Conservation (phyloP, 441 rosid species). For the Gossypium gossypioides region DNA sequence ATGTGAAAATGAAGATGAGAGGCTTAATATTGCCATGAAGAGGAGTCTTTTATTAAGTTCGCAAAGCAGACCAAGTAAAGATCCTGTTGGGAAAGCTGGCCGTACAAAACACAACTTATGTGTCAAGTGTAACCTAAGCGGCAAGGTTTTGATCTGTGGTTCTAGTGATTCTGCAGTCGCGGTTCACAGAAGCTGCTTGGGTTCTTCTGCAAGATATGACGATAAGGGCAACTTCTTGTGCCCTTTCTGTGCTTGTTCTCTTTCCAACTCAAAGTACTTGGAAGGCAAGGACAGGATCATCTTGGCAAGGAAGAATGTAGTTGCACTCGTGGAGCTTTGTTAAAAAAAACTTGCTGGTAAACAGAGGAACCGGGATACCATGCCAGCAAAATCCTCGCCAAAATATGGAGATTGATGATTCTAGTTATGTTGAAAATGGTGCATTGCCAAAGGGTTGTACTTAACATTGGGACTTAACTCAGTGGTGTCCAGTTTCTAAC, state of each 20-base stretch:
- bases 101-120: slow-evolving; percentile 37
- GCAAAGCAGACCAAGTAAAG: slow-evolving; percentile 16
- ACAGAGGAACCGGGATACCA: background rate
- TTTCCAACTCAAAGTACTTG: slow-evolving; percentile 32
- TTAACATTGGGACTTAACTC: no score
- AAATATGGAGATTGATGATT: slow-evolving; percentile 11
- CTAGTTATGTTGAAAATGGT: slow-evolving; percentile 2
- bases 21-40: background rate
- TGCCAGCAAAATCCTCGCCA: background rate
- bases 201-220: slow-evolving; percentile 28
- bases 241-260: slow-evolving; percentile 49
- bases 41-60: slow-evolving; percentile 29
- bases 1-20: background rate
- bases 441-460: background rate
- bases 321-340: slow-evolving; percentile 23
- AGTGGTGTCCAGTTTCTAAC: no score
- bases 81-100: slow-evolving; percentile 18
- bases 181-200: slow-evolving; percentile 46
- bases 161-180: slow-evolving; percentile 34
- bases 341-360: slow-evolving; percentile 8
- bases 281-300: slow-evolving; percentile 33
- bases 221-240: slow-evolving; percentile 35
- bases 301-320: slow-evolving; percentile 31
- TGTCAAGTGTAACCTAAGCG: slow-evolving; percentile 40
- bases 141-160: slow-evolving; percentile 35